Conservation (phyloP, 73 alveolate species). For the Tetrahymena malaccensis region DNA sequence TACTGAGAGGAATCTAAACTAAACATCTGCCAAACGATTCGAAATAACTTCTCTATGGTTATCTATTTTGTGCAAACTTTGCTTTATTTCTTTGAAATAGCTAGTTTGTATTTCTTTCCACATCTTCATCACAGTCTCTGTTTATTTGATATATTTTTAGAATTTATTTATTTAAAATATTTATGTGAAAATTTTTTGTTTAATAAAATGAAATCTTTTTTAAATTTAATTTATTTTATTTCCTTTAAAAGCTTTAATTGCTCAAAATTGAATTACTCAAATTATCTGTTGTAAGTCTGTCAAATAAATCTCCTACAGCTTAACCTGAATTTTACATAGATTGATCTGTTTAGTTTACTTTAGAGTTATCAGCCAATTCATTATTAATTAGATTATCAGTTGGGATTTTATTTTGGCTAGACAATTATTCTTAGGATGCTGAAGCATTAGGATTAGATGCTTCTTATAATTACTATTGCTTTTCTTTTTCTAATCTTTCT, state of each 20-base stretch:
- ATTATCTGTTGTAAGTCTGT: background rate
- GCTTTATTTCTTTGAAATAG: background rate
- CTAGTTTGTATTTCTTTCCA: background rate
- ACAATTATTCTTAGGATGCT: background rate
- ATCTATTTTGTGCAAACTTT: background rate
- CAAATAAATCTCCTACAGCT: background rate
- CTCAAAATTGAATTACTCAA: no score
- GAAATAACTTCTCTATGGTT: background rate
- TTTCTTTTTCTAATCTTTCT: background rate
- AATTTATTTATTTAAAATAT: no score
- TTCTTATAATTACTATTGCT: background rate
- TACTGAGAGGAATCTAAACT: background rate
- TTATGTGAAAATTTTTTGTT: no score
- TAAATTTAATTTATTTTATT: no score
- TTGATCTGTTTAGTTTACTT: background rate
- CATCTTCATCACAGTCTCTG: background rate
- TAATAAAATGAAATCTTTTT: no score
- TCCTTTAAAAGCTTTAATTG: no score
- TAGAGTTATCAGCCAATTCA: background rate
- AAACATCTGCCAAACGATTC: background rate
- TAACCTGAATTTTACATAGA: background rate
- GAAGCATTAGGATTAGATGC: background rate
- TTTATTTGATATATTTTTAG: background rate
- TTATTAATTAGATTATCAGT: background rate
- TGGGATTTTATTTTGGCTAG: background rate